Evolutionary conservation across 306 rosid species (phyloP).

Genomic region (Cicer bijugum): DNA sequence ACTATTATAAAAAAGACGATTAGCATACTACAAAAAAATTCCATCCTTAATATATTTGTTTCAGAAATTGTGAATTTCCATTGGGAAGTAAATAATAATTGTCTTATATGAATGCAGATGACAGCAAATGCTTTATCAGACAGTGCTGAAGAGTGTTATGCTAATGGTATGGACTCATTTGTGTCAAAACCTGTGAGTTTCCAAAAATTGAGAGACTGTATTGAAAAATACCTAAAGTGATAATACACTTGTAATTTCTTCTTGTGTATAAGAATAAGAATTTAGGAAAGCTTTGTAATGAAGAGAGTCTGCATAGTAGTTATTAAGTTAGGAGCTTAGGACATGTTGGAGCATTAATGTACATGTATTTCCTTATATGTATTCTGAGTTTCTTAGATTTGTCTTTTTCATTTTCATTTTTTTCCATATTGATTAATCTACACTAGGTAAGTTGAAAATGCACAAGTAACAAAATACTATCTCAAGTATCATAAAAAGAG

Average conservation of each 20-base stretch:
- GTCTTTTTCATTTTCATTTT: no score
- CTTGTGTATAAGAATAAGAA: conserved; percentile 55
- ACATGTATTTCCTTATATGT: no score
- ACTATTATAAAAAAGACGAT: neutral
- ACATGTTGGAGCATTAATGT: no score
- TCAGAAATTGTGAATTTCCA: neutral
- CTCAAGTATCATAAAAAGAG: no score
- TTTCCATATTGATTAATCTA: no score
- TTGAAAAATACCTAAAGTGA: conserved; percentile 62
- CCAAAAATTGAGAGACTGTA: conserved; percentile 73
- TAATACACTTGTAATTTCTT: conserved; percentile 55
- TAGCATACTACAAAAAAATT: neutral
- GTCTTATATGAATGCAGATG: conserved; percentile 66
- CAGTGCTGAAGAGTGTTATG: conserved; percentile 88
- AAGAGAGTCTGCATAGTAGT: neutral
- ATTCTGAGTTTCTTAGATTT: neutral
- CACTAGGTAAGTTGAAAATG: no score
- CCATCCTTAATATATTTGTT: neutral
- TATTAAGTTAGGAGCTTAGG: no score
- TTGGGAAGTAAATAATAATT: conserved; percentile 12
- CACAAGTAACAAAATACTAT: no score
- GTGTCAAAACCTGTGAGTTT: conserved; percentile 89
- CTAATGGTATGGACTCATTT: conserved; percentile 92
- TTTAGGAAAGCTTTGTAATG: conserved; percentile 73
- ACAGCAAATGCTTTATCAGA: conserved; percentile 89